Evolutionary conservation across 441 rosid genomes (phyloP).

Genomic region (Jatropha podagrica): DNA sequence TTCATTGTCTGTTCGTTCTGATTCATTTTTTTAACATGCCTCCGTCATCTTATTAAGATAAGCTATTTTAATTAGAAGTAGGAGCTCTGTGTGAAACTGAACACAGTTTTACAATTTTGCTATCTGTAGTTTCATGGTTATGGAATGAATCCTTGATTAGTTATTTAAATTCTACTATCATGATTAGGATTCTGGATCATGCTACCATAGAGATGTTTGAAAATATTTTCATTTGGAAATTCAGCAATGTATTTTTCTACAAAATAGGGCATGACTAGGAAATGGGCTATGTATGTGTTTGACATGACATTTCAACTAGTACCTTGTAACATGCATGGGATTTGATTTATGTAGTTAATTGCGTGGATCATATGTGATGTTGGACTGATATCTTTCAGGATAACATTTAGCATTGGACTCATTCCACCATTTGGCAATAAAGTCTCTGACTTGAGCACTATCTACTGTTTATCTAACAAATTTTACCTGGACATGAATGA

Average conservation of each 20-base stretch:
- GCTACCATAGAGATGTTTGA: background rate
- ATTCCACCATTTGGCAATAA: background rate
- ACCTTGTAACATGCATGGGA: background rate
- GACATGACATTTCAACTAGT: background rate
- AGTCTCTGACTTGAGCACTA: background rate
- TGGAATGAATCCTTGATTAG: background rate
- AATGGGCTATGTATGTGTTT: background rate
- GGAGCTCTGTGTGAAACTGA: background rate
- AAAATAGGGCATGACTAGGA: background rate
- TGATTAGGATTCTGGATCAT: background rate
- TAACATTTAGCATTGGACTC: background rate
- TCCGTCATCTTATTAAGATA: background rate
- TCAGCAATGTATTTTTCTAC: background rate
- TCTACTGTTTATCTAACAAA: background rate
- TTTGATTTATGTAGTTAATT: background rate
- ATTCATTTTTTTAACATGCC: background rate
- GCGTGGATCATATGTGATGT: background rate
- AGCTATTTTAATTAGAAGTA: background rate
- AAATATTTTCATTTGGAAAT: background rate
- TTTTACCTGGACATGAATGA: background rate
- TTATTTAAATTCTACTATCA: background rate
- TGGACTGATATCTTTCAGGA: background rate
- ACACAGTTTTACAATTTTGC: background rate
- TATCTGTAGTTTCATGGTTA: background rate
- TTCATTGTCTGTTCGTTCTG: background rate